Evolutionary conservation across 2,329 filamentous ascomycete species (phyloP).

Genomic region (Exophiala calicioides): DNA sequence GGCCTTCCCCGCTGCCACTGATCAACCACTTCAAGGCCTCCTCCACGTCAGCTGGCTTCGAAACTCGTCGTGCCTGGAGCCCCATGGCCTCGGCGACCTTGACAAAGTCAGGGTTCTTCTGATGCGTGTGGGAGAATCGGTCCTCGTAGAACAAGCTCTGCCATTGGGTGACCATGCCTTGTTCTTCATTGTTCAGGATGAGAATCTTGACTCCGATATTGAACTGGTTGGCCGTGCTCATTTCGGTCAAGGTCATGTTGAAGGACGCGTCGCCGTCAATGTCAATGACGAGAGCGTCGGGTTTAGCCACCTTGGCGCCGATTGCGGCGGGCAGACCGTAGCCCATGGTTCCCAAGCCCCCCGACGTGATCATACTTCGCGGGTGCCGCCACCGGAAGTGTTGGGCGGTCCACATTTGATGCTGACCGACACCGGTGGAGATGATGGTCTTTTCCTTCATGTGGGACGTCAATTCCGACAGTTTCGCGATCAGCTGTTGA

Average conservation of each 20-base stretch:
- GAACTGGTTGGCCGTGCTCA: constrained; percentile 91
- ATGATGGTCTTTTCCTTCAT: constrained; percentile 86
- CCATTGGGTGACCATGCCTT: constrained; percentile 99
- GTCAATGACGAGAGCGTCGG: constrained; percentile 84
- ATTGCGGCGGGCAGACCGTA: constrained; percentile 93
- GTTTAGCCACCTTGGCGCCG: constrained; percentile 83
- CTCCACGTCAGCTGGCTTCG: constrained; percentile 74
- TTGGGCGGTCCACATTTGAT: constrained; percentile 98
- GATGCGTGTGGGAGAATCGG: constrained; percentile 87
- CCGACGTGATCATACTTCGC: constrained; percentile 92
- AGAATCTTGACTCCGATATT: constrained; percentile 96
- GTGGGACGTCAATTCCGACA: constrained; percentile 78
- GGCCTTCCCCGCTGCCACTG: constrained; percentile 70
- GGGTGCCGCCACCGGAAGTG: constrained; percentile 94
- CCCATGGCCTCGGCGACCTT: constrained; percentile 92
- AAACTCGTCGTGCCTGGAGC: constrained; percentile 70
- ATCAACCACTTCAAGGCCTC: constrained; percentile 86
- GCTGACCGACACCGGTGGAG: constrained; percentile 90
- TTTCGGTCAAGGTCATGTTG: constrained; percentile 96
- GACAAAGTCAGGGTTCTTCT: constrained; percentile 93
- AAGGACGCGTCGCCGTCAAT: constrained; percentile 99
- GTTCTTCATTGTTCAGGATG: constrained; percentile 93
- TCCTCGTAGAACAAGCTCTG: constrained; percentile 97
- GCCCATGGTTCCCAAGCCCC: constrained; percentile 94
- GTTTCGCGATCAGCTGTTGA: constrained; percentile 85